Conservation (phyloP, 768 basidiomycete genomes). For the Suillus alpinus region DNA sequence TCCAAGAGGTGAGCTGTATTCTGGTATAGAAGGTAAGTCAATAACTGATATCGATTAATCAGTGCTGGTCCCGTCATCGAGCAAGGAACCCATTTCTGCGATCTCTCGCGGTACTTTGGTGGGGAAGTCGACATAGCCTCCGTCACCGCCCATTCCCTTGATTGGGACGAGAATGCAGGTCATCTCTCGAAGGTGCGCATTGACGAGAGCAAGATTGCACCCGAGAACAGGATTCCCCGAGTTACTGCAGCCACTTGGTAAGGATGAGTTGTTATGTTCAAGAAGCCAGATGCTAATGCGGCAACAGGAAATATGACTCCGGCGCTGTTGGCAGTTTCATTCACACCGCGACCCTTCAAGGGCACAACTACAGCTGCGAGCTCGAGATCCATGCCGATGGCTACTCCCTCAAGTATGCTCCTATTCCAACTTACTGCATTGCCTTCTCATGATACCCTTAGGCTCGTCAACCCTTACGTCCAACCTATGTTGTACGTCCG, state of each 20-base stretch:
- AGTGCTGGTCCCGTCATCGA: slow-evolving; percentile 81
- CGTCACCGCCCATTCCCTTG: slow-evolving; percentile 83
- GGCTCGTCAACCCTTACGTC: slow-evolving; percentile 91
- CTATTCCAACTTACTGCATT: not conserved
- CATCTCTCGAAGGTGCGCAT: slow-evolving; percentile 74
- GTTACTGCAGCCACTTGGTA: slow-evolving; percentile 91
- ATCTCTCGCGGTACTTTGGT: slow-evolving; percentile 95
- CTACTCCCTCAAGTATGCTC: slow-evolving; percentile 72
- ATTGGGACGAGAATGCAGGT: slow-evolving; percentile 90
- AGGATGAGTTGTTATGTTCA: slow-evolving; percentile 5
- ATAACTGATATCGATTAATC: slow-evolving; percentile 3
- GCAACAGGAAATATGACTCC: slow-evolving; percentile 83
- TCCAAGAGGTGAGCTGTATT: slow-evolving; percentile 56
- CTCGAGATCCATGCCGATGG: slow-evolving; percentile 94
- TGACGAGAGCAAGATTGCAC: slow-evolving; percentile 81
- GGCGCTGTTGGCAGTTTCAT: slow-evolving; percentile 93
- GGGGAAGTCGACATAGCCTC: slow-evolving; percentile 87
- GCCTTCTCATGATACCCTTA: slow-evolving; percentile 27
- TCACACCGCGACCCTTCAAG: slow-evolving; percentile 89
- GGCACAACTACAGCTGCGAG: slow-evolving; percentile 91
- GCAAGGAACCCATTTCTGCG: slow-evolving; percentile 96
- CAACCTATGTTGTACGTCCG: slow-evolving; percentile 86
- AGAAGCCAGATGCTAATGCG: not conserved
- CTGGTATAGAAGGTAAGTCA: slow-evolving; percentile 1
- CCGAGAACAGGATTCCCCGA: slow-evolving; percentile 90